Percentiles rank a stretch among this genome's conserved stretches.
phyloP scores from a whole-genome alignment of 192 early-diverging fungal species.

The Allomyces macrogynus region DNA sequence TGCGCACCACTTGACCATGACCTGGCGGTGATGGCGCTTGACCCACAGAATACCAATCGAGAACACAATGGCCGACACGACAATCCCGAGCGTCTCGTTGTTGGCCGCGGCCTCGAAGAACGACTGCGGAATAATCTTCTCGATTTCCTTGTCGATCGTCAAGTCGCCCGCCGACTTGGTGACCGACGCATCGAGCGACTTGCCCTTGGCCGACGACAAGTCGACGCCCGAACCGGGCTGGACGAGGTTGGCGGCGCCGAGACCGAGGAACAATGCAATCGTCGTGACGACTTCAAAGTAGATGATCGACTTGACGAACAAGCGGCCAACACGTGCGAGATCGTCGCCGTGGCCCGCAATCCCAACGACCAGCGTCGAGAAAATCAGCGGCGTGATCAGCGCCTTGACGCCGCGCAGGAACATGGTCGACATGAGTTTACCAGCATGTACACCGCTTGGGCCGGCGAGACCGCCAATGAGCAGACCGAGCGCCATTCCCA shows the following conservation, averaged over 20 bases:
- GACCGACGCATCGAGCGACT: constrained; percentile 1
- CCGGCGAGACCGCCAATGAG: background rate
- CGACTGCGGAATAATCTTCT: constrained; percentile 33
- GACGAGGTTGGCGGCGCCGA: constrained; percentile 34
- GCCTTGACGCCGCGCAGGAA: constrained; percentile 8
- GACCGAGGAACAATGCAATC: constrained; percentile 41
- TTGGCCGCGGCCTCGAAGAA: constrained; percentile 28
- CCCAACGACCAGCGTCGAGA: constrained; percentile 47
- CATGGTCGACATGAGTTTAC: background rate
- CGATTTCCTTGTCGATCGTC: constrained; percentile 31
- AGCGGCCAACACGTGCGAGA: constrained; percentile 27
- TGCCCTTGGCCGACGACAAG: constrained; percentile 7
- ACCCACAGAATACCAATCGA: constrained; percentile 27
- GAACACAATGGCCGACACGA: constrained; percentile 45
- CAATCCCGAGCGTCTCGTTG: constrained; percentile 28
- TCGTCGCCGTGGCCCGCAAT: constrained; percentile 56
- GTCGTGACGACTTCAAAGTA: constrained; percentile 47
- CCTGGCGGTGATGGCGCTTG: constrained; percentile 11
- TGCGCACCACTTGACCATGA: constrained; percentile 30
- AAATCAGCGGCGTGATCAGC: constrained; percentile 40
- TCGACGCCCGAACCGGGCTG: constrained; percentile 36
- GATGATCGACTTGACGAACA: constrained; percentile 44
- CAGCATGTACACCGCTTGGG: background rate
- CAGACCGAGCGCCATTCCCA: background rate
- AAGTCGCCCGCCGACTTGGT: constrained; percentile 11